Conservation (phyloP, 2,329 filamentous ascomycete genomes). For the Alternaria sp. region DNA sequence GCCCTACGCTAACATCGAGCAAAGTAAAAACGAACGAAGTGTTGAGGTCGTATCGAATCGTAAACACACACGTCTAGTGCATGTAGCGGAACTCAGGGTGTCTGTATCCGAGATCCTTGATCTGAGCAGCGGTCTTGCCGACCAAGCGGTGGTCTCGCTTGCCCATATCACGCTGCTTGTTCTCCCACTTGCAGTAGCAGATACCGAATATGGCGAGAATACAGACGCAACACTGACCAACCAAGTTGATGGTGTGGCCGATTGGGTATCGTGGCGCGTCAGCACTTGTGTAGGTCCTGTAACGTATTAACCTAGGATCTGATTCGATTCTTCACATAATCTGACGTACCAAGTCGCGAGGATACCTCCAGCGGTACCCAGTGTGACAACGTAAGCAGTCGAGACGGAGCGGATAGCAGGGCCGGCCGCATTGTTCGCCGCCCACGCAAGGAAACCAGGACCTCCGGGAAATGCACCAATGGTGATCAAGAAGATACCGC, state of each 20-base stretch:
- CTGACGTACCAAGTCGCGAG: conserved; percentile 57
- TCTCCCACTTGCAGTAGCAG: conserved; percentile 61
- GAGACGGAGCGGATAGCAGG: conserved; percentile 64
- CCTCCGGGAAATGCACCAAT: conserved; percentile 65
- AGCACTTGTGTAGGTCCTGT: conserved; percentile 61
- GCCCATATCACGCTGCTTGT: conserved; percentile 56
- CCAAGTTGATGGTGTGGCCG: conserved; percentile 72
- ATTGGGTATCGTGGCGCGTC: conserved; percentile 70
- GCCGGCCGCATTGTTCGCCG: conserved; percentile 64
- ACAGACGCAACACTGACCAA: conserved; percentile 55
- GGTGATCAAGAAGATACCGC: conserved; percentile 62
- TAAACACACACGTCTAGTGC: conserved; percentile 36
- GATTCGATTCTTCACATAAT: not conserved
- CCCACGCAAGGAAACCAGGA: conserved; percentile 65
- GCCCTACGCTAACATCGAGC: conserved; percentile 1
- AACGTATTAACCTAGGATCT: conserved; percentile 58
- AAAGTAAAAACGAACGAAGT: conserved; percentile 8
- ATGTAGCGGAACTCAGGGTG: conserved; percentile 66
- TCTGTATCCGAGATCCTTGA: conserved; percentile 57
- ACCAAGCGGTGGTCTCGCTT: conserved; percentile 58
- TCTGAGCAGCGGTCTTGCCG: conserved; percentile 56
- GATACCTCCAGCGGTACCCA: conserved; percentile 64
- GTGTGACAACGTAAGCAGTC: conserved; percentile 69
- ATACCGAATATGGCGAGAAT: conserved; percentile 58
- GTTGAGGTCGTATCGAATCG: conserved; percentile 7